A percentile compares a stretch with the other conserved stretches of the same genome.
Evolutionary conservation across 352 stramenopile genomes (phyloP).

Genomic region (Thraustochytrium sp.): DNA sequence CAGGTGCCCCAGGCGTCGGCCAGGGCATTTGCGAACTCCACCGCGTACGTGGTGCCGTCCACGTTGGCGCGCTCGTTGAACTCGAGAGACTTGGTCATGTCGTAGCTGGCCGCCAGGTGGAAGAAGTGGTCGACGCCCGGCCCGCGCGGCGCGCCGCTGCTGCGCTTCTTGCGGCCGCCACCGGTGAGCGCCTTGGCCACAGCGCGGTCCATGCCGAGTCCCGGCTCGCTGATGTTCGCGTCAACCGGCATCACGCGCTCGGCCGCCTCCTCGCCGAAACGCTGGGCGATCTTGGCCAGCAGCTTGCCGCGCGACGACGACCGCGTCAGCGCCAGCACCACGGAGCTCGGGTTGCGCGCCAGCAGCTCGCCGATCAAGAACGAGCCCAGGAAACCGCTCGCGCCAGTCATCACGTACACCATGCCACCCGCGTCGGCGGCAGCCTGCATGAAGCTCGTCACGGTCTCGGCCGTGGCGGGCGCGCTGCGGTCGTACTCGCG

Average conservation of each 20-base stretch:
- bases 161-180: not conserved
- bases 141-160: not conserved
- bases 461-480: not conserved
- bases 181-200: not conserved
- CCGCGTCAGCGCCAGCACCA: not conserved
- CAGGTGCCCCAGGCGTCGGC: not conserved
- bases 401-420: conserved; percentile 7
- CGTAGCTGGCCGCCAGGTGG: not conserved
- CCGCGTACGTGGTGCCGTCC: not conserved
- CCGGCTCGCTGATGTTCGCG: not conserved
- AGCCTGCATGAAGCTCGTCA: not conserved
- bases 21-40: conserved; percentile 1
- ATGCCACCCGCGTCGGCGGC: not conserved
- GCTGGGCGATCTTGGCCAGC: not conserved
- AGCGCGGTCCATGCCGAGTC: not conserved
- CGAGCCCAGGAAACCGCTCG: not conserved
- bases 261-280: not conserved
- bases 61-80: not conserved
- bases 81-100: not conserved
- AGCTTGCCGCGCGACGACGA: not conserved
- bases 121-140: conserved; percentile 14
- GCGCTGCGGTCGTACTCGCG: not conserved
- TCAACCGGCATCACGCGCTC: not conserved
- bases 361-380: conserved; percentile 13
- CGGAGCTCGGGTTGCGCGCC: not conserved